Percentiles rank a stretch among this genome's conserved stretches.
phyloP scores from a whole-genome alignment of 345 rosid genomes.

The Erodium maritimum region DNA sequence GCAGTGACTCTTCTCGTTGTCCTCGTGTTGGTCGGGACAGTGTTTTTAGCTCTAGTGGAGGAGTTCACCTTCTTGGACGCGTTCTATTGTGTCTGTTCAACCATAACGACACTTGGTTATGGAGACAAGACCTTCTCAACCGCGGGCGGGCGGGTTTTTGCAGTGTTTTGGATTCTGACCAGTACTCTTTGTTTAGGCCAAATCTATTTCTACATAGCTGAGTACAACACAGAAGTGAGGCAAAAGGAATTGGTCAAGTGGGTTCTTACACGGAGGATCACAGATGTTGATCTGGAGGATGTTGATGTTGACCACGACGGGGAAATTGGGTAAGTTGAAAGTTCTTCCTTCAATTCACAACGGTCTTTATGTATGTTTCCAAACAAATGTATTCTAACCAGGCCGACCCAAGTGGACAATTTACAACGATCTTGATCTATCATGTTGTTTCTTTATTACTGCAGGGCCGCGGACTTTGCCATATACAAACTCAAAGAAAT shows the following conservation, averaged over 20 bases:
- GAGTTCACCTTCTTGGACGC: slow-evolving; percentile 33
- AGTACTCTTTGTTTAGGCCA: slow-evolving; percentile 43
- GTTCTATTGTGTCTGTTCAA: slow-evolving; percentile 42
- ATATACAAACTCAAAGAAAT: slow-evolving; percentile 40
- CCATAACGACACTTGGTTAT: slow-evolving; percentile 53
- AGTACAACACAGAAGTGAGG: slow-evolving; percentile 34
- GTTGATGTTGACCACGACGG: slow-evolving; percentile 30
- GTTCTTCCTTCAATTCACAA: neutral
- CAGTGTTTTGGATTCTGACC: slow-evolving; percentile 36
- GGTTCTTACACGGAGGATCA: slow-evolving; percentile 33
- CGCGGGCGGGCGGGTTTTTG: slow-evolving; percentile 34
- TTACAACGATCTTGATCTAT: too few species aligned
- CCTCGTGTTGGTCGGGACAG: slow-evolving; percentile 26
- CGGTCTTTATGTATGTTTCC: too few species aligned
- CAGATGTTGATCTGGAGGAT: slow-evolving; percentile 29
- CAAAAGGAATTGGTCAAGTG: slow-evolving; percentile 30
- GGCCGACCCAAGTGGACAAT: too few species aligned
- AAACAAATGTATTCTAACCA: too few species aligned
- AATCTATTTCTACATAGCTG: slow-evolving; percentile 37
- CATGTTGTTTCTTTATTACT: neutral
- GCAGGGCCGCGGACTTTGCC: slow-evolving; percentile 32
- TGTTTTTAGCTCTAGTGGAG: slow-evolving; percentile 26
- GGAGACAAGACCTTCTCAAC: slow-evolving; percentile 42
- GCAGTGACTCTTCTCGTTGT: slow-evolving; percentile 19
- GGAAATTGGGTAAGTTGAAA: slow-evolving; percentile 18